phyloP scores from a whole-genome alignment of 75 land plant species.

The Azolla pinnata region DNA sequence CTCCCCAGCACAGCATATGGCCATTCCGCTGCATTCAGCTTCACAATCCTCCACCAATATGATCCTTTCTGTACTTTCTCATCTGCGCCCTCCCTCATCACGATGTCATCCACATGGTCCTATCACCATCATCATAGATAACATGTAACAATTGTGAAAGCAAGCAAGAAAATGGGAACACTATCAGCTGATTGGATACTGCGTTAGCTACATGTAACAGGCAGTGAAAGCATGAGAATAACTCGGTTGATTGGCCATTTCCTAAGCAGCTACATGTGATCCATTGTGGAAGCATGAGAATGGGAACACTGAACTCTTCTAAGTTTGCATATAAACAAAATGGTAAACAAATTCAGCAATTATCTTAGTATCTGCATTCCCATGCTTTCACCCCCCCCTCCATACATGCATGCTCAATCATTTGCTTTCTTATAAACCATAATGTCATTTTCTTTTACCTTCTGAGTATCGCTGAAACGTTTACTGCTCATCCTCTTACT shows the following conservation, averaged over 20 bases:
- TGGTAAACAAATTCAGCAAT: background rate
- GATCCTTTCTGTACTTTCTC: constrained; percentile 43
- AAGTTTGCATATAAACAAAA: no score
- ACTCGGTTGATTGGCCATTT: no score
- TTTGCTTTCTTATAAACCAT: background rate
- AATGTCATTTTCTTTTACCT: no score
- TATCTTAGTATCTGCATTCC: background rate
- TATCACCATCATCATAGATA: constrained; percentile 53
- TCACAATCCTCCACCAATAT: constrained; percentile 55
- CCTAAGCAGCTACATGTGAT: no score
- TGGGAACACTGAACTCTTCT: no score
- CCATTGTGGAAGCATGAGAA: no score
- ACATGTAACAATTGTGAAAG: constrained; percentile 57
- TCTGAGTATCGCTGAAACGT: background rate
- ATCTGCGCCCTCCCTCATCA: constrained; percentile 64
- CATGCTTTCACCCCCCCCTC: background rate
- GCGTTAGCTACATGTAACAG: no score
- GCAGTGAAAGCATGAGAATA: no score
- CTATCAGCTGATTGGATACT: no score
- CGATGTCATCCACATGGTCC: constrained; percentile 59
- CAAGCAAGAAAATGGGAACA: constrained; percentile 26
- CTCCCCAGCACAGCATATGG: constrained; percentile 75
- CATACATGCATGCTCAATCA: background rate
- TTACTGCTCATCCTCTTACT: constrained; percentile 7
- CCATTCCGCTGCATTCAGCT: constrained; percentile 91